A percentile compares a stretch with the other conserved stretches of the same genome.
Conservation (phyloP, 2,329 filamentous ascomycete species). For the Dothideomycetes sp. region DNA sequence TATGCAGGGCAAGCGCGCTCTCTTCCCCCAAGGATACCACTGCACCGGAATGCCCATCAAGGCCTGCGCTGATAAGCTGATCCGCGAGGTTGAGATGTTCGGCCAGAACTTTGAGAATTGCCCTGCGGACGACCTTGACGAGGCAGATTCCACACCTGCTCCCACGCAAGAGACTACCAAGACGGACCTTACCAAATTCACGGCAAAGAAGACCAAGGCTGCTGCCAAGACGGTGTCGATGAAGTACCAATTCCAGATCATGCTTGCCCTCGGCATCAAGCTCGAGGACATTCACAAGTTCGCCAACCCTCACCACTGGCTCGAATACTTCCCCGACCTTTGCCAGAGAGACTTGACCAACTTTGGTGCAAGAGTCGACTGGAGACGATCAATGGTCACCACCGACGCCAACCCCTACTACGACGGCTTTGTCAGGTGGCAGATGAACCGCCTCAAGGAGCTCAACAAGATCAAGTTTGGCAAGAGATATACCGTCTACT, state of each 20-base stretch:
- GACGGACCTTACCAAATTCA: constrained; percentile 84
- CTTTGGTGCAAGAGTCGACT: constrained; percentile 82
- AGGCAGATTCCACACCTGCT: constrained; percentile 42
- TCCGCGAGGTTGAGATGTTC: constrained; percentile 79
- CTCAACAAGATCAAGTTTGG: constrained; percentile 89
- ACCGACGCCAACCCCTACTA: constrained; percentile 97
- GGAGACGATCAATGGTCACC: constrained; percentile 85
- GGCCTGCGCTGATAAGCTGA: constrained; percentile 89
- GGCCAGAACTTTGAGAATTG: constrained; percentile 77
- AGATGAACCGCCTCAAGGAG: constrained; percentile 87
- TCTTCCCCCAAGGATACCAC: constrained; percentile 93
- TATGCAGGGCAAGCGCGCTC: constrained; percentile 77
- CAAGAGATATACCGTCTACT: constrained; percentile 88
- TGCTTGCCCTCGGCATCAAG: constrained; percentile 82
- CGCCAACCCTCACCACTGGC: constrained; percentile 83
- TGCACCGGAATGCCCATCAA: constrained; percentile 98
- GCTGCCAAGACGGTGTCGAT: constrained; percentile 80
- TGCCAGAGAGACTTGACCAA: constrained; percentile 69
- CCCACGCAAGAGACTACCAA: constrained; percentile 54
- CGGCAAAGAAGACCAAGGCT: constrained; percentile 84
- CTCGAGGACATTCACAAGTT: constrained; percentile 86
- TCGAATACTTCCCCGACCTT: constrained; percentile 80
- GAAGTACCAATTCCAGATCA: constrained; percentile 95
- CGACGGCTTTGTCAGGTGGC: constrained; percentile 90
- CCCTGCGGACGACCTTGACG: constrained; percentile 44